A percentile compares a stretch with the other conserved stretches of the same genome.
These are phyloP conservation scores for Lodderomyces orthopsilosis DNA, from an alignment of 1,139 yeast species.

Conservation along the genomic window DNA sequence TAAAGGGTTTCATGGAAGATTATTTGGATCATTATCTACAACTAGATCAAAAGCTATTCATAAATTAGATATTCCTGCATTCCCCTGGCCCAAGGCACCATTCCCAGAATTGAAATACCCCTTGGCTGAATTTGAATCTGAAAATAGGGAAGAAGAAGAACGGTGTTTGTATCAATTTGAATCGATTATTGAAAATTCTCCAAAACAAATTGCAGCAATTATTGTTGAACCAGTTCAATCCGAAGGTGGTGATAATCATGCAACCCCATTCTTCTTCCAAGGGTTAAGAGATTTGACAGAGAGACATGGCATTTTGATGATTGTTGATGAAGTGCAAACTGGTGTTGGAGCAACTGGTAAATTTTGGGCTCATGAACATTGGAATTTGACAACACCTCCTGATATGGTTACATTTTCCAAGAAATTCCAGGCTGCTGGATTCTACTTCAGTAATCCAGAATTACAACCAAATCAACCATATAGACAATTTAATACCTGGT, in stretches of 20 bases:
- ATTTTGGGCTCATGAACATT: slow-evolving; percentile 74
- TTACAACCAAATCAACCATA: slow-evolving; percentile 63
- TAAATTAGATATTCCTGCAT: slow-evolving; percentile 72
- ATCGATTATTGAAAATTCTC: slow-evolving; percentile 43
- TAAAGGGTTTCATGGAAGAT: slow-evolving; percentile 72
- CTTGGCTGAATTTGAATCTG: slow-evolving; percentile 48
- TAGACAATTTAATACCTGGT: slow-evolving; percentile 83
- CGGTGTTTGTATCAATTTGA: slow-evolving; percentile 60
- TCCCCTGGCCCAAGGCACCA: slow-evolving; percentile 76
- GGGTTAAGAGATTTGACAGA: slow-evolving; percentile 60
- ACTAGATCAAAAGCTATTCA: slow-evolving; percentile 76
- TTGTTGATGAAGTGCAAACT: slow-evolving; percentile 73
- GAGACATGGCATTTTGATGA: slow-evolving; percentile 58
- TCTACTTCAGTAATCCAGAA: slow-evolving; percentile 62
- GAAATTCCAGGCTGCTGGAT: slow-evolving; percentile 79
- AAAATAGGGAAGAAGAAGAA: slow-evolving; percentile 59
- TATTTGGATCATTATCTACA: slow-evolving; percentile 69
- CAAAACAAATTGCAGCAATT: slow-evolving; percentile 58
- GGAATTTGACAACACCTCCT: slow-evolving; percentile 60
- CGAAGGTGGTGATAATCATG: slow-evolving; percentile 78
- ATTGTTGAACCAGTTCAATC: slow-evolving; percentile 74
- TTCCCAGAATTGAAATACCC: slow-evolving; percentile 69
- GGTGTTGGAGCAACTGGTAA: slow-evolving; percentile 75
- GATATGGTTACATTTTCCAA: slow-evolving; percentile 76
- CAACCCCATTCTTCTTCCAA: slow-evolving; percentile 58